These are phyloP conservation scores for Albugo laibachii DNA, from an alignment of 352 stramenopile genomes.

Conservation along the genomic window DNA sequence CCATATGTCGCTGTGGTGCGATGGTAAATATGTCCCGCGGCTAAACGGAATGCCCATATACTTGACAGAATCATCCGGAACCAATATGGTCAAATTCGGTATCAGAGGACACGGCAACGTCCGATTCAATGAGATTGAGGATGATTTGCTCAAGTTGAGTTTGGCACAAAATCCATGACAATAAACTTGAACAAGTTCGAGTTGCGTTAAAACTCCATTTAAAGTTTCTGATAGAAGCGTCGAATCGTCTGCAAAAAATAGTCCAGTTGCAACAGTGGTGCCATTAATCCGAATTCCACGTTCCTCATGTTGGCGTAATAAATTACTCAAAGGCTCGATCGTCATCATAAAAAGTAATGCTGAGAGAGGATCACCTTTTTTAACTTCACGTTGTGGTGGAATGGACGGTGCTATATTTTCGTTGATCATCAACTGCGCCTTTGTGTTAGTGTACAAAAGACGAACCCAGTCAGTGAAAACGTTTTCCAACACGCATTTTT, in stretches of 20 bases:
- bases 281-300: not conserved
- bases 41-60: conserved; percentile 5
- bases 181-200: too few relatives aligned
- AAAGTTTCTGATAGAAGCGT: not conserved
- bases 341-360: not conserved
- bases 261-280: not conserved
- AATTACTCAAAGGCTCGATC: not conserved
- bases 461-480: conserved; percentile 1
- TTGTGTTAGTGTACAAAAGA: not conserved
- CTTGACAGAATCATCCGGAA: conserved; percentile 1
- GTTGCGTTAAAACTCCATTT: too few relatives aligned
- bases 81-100: not conserved
- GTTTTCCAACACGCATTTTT: not conserved
- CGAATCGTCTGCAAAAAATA: conserved; percentile 3
- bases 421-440: not conserved
- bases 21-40: not conserved
- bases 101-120: not conserved
- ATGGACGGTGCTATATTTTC: conserved; percentile 1
- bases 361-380: not conserved
- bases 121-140: conserved; percentile 4
- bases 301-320: not conserved
- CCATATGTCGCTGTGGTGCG: too few relatives aligned
- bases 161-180: not conserved
- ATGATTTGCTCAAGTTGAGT: conserved; percentile 7
- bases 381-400: conserved; percentile 1